Evolutionary conservation across 352 stramenopile species (phyloP), one percentile per base, ranked within the genome.

Genomic region (Thraustochytrium striatum): DNA sequence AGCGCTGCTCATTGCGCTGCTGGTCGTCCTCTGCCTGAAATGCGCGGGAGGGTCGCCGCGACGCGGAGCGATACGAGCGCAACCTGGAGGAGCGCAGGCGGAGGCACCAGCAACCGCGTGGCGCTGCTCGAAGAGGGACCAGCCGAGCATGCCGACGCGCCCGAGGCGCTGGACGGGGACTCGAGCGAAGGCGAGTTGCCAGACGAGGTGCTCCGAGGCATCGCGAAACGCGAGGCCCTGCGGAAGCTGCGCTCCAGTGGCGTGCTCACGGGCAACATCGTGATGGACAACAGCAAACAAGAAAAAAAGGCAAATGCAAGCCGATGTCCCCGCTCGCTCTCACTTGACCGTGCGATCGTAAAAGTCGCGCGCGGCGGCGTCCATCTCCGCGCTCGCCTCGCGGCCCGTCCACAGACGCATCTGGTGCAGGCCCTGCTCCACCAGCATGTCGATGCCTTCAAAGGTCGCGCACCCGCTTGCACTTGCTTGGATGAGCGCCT

Each of bases 401-500:
- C 86, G 43, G 44, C 84, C 83, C 0, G 89, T 94, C 95, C 96
- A 99, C 39, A 95, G 86, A 81, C 94, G 87, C 84, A 98, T 98
- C 83, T 99, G 95, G 81, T 95, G 93, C 5, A 97, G 89, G 41
- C 93, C 96, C 85, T 99, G 96, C 85, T 98, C 93, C 82, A 96
- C 95, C n/a, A 99, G 87, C 96, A 99, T 99, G 81, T 98, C 94
- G 30, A 93, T 97, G 61, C 95, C 96, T 78, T 98, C 90, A 44
- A 98, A 92, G 61, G 94, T 90, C 61, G 87, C 72, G 61, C 89
- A 96, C 21, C 92, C 92, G 21, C 84, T 84, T 7, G 84, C 86
- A 35, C 90, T 79, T 0, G 93, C 94, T 79, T 98, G 93, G 28
- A 83, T 84, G n/a, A 99, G 84, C 25, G 98, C 90, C 36, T 92